Percentiles rank a stretch among this genome's conserved stretches.
Evolutionary conservation across 2,329 filamentous ascomycete species (phyloP).

Genomic region (Rugonectria rugulosa): DNA sequence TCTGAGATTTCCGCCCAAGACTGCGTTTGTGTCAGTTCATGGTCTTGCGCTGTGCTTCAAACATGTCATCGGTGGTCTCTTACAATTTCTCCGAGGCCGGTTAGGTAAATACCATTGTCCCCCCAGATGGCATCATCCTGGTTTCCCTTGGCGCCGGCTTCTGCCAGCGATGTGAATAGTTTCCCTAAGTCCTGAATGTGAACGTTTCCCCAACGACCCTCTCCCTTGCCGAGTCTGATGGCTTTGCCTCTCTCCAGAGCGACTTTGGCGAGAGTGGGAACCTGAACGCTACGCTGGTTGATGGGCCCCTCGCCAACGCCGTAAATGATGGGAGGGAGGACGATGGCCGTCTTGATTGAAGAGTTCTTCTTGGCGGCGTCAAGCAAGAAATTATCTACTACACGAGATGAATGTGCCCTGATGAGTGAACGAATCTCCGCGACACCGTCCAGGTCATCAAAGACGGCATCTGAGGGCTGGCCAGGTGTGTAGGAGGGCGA

Average conservation of each 20-base stretch:
- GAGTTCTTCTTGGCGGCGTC: slow-evolving; percentile 37
- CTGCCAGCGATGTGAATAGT: slow-evolving; percentile 41
- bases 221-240: slow-evolving; percentile 44
- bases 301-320: slow-evolving; percentile 47
- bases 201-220: slow-evolving; percentile 46
- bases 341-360: slow-evolving; percentile 44
- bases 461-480: slow-evolving; percentile 39
- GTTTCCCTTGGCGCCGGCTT: slow-evolving; percentile 38
- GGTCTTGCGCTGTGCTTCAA: too few species aligned
- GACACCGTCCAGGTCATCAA: slow-evolving; percentile 45
- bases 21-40: slow-evolving; percentile 19
- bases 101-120: slow-evolving; percentile 48
- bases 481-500: slow-evolving; percentile 41
- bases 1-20: slow-evolving; percentile 43
- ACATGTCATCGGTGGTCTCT: neutral
- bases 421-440: slow-evolving; percentile 38
- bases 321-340: slow-evolving; percentile 50
- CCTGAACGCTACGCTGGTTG: slow-evolving; percentile 51
- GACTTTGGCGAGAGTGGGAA: slow-evolving; percentile 46
- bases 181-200: slow-evolving; percentile 45
- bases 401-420: slow-evolving; percentile 36
- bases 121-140: slow-evolving; percentile 44
- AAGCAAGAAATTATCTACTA: slow-evolving; percentile 48
- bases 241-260: slow-evolving; percentile 44
- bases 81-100: slow-evolving; percentile 40